Evolutionary conservation across 164 flowering plant genomes (phyloP).

Genomic region (Platanus orientalis): DNA sequence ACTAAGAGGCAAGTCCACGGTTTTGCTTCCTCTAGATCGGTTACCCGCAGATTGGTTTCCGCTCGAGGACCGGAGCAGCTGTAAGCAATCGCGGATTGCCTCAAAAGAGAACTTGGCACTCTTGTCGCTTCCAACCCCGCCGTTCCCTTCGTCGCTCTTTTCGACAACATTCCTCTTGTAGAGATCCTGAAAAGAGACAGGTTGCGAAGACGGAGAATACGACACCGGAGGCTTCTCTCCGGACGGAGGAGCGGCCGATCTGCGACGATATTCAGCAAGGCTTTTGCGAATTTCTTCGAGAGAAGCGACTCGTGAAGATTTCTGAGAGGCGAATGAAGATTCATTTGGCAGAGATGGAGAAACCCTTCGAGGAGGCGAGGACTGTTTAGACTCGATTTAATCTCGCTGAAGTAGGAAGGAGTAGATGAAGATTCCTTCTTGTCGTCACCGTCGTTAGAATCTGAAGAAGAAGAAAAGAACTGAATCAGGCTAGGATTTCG

Average conservation of each 20-base stretch:
- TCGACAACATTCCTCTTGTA: slow-evolving; percentile 31
- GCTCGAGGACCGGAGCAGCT: slow-evolving; percentile 14
- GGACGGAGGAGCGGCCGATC: slow-evolving; percentile 31
- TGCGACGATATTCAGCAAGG: slow-evolving; percentile 47
- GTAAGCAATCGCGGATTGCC: slow-evolving; percentile 35
- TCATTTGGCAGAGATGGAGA: neutral
- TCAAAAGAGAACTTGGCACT: slow-evolving; percentile 14
- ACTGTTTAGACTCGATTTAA: slow-evolving; percentile 43
- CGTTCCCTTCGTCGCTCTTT: slow-evolving; percentile 6
- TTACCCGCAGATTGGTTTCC: neutral
- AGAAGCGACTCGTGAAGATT: slow-evolving; percentile 18
- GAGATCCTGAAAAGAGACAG: slow-evolving; percentile 41
- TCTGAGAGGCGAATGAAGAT: slow-evolving; percentile 8
- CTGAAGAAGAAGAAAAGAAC: slow-evolving; percentile 34
- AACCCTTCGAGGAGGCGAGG: slow-evolving; percentile 12
- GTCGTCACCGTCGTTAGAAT: too few species aligned
- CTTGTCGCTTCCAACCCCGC: neutral
- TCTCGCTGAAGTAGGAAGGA: slow-evolving; percentile 31
- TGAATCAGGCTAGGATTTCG: slow-evolving; percentile 26
- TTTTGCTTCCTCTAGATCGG: slow-evolving; percentile 1
- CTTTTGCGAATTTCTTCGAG: slow-evolving; percentile 46
- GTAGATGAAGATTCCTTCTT: neutral
- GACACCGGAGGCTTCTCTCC: neutral
- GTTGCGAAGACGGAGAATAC: slow-evolving; percentile 12
- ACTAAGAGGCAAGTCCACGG: slow-evolving; percentile 19